A percentile compares a stretch with the other conserved stretches of the same genome.
phyloP scores from a whole-genome alignment of 1,139 yeast species.

The Lodderomyces theae region DNA sequence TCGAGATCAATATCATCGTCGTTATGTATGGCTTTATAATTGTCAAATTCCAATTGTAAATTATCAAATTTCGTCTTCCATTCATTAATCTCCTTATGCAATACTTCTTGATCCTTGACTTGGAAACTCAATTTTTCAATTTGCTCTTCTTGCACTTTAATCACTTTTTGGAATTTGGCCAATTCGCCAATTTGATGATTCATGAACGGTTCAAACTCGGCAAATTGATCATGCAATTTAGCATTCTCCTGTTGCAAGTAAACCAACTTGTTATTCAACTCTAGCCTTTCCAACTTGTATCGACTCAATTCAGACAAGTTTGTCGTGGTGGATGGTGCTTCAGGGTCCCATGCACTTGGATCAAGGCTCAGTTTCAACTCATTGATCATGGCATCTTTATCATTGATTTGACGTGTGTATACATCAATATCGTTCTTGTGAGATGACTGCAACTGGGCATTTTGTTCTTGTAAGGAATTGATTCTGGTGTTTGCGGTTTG shows the following conservation, averaged over 20 bases:
- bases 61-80: conserved; percentile 46
- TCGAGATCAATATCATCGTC: conserved; percentile 35
- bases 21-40: conserved; percentile 36
- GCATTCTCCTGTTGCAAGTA: conserved; percentile 49
- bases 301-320: conserved; percentile 36
- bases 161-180: conserved; percentile 51
- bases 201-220: conserved; percentile 54
- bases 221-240: conserved; percentile 37
- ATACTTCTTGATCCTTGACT: conserved; percentile 43
- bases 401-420: conserved; percentile 27
- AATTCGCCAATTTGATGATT: conserved; percentile 55
- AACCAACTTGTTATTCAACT: conserved; percentile 44
- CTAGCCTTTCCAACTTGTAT: conserved; percentile 42
- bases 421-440: conserved; percentile 18
- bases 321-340: conserved; percentile 19
- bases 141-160: conserved; percentile 52
- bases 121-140: conserved; percentile 41
- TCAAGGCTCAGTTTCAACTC: conserved; percentile 36
- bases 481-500: conserved; percentile 53
- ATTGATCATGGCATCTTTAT: conserved; percentile 33
- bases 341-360: conserved; percentile 30
- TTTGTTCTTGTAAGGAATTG: conserved; percentile 44
- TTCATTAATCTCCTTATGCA: conserved; percentile 46
- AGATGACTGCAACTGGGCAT: conserved; percentile 24
- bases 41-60: conserved; percentile 45